These are phyloP conservation scores for Gyromitra esculenta DNA, from an alignment of 2,329 filamentous ascomycete species.

Conservation along the genomic window DNA sequence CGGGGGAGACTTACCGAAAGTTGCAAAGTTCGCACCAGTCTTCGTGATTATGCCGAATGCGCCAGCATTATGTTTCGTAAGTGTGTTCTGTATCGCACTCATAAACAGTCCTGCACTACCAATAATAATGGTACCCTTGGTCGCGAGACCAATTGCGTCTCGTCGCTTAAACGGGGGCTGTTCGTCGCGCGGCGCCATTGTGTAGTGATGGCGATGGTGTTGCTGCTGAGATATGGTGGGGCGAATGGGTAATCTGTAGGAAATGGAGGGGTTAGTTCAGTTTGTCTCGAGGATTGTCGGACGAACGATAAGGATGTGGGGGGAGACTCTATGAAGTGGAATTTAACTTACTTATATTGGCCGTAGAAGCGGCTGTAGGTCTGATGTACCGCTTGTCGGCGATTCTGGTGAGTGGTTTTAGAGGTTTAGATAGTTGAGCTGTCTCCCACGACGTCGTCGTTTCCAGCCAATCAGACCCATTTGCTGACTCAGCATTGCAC, in stretches of 20 bases:
- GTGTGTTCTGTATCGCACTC: constrained; percentile 84
- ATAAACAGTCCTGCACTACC: constrained; percentile 75
- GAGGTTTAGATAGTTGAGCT: constrained; percentile 20
- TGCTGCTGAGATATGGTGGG: constrained; percentile 1
- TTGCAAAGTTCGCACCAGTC: constrained; percentile 76
- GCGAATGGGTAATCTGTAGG: neutral
- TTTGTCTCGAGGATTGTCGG: neutral
- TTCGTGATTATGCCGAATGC: constrained; percentile 81
- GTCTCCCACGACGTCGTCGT: constrained; percentile 8
- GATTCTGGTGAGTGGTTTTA: neutral
- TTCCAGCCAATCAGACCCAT: constrained; percentile 7
- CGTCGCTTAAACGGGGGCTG: constrained; percentile 37
- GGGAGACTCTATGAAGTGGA: neutral
- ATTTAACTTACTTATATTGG: neutral
- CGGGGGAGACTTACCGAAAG: constrained; percentile 67
- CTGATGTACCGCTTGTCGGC: constrained; percentile 8
- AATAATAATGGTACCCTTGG: constrained; percentile 73
- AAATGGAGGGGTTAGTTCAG: constrained; percentile 1
- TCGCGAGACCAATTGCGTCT: constrained; percentile 75
- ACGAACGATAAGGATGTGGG: neutral
- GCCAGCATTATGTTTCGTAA: constrained; percentile 83
- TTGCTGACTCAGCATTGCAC: constrained; percentile 22
- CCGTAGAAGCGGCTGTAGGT: neutral
- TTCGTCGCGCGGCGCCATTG: constrained; percentile 32
- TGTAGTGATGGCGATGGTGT: neutral